Percentiles rank a stretch among this genome's conserved stretches.
Conservation (phyloP, 2,329 filamentous ascomycete species). For the Davidsoniella australis region DNA sequence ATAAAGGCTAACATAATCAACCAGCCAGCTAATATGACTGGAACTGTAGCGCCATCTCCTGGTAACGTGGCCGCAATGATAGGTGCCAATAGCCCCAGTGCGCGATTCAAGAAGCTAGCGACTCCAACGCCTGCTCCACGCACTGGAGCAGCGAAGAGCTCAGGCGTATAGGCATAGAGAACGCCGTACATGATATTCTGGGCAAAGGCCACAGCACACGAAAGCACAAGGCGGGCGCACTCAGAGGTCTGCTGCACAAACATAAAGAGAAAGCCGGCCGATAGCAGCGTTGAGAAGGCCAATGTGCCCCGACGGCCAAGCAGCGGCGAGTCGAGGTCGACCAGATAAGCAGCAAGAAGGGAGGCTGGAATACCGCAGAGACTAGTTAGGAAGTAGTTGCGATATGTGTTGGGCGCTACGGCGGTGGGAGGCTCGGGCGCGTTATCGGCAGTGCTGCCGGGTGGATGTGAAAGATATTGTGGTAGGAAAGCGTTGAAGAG, state of each 20-base stretch:
- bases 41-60: constrained; percentile 38
- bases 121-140: constrained; percentile 58
- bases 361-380: constrained; percentile 62
- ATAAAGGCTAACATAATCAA: constrained; percentile 43
- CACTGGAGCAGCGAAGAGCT: constrained; percentile 57
- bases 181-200: constrained; percentile 68
- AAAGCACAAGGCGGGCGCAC: constrained; percentile 40
- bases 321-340: constrained; percentile 44
- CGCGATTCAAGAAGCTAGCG: constrained; percentile 51
- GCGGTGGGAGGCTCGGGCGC: constrained; percentile 11
- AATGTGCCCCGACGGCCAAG: constrained; percentile 58
- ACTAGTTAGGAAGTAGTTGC: constrained; percentile 69
- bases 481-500: constrained; percentile 86
- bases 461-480: constrained; percentile 55
- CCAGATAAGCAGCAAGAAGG: constrained; percentile 55
- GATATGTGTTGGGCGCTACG: constrained; percentile 31
- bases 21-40: constrained; percentile 38
- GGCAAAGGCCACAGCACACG: constrained; percentile 51
- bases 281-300: constrained; percentile 47
- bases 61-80: constrained; percentile 46
- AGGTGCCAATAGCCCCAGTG: constrained; percentile 51
- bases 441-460: constrained; percentile 19
- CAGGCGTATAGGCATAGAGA: constrained; percentile 60
- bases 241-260: constrained; percentile 44
- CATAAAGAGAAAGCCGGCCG: constrained; percentile 51